Conservation (phyloP, 23 red algal species). For the Rhodosorus marinus region DNA sequence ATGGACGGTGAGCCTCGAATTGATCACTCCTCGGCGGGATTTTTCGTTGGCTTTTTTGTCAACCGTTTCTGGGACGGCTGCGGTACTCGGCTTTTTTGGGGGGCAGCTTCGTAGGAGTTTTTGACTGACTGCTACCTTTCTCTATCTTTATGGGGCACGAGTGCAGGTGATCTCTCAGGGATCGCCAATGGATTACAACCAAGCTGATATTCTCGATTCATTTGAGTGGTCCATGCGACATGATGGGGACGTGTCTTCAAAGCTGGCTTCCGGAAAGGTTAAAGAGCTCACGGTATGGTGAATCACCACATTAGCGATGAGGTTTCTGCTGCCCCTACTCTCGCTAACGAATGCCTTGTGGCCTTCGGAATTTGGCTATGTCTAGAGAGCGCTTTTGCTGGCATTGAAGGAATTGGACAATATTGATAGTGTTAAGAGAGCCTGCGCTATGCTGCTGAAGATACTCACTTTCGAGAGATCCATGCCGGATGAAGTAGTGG, state of each 20-base stretch:
- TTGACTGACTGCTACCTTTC: too few species aligned
- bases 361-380: background rate
- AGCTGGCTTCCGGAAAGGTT: too few species aligned
- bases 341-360: background rate
- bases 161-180: slow-evolving; percentile 38
- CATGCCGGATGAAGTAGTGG: background rate
- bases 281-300: too few species aligned
- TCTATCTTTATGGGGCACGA: background rate
- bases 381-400: background rate
- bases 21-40: too few species aligned
- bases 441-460: background rate
- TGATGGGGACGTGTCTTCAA: too few species aligned
- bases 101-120: too few species aligned
- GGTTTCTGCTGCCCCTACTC: background rate
- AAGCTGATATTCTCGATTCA: slow-evolving; percentile 33
- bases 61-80: too few species aligned
- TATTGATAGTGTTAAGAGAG: background rate
- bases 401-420: background rate
- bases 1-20: too few species aligned
- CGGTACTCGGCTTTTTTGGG: too few species aligned
- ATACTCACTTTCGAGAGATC: background rate
- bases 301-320: too few species aligned
- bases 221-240: too few species aligned
- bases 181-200: slow-evolving; percentile 24
- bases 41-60: too few species aligned